phyloP scores from a whole-genome alignment of 129 eudicot species.

The Pseudognaphalium luteoalbum region DNA sequence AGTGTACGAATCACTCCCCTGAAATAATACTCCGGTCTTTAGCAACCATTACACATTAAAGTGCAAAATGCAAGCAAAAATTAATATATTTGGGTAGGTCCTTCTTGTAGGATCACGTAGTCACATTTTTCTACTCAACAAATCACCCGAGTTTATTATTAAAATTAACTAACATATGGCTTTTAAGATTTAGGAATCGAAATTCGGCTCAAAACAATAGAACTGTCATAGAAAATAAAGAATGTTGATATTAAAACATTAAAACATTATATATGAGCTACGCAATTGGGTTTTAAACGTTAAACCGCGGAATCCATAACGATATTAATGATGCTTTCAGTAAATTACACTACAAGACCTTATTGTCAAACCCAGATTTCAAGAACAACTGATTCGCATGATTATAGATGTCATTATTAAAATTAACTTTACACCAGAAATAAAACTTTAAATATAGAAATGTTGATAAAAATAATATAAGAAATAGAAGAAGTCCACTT shows the following conservation, averaged over 20 bases:
- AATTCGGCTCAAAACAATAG: slow-evolving; percentile 2
- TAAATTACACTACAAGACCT: slow-evolving; percentile 31
- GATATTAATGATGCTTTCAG: too few relatives aligned
- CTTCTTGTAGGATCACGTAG: background rate
- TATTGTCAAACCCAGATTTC: slow-evolving; percentile 43
- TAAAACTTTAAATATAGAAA: background rate
- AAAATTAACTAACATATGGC: background rate
- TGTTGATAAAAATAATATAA: background rate
- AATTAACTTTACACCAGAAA: background rate
- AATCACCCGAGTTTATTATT: too few relatives aligned
- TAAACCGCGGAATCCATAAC: too few relatives aligned
- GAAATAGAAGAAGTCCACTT: slow-evolving; percentile 37
- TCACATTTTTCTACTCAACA: background rate
- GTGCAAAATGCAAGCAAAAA: background rate
- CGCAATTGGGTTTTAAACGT: too few relatives aligned
- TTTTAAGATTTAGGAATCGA: background rate
- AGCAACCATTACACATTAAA: background rate
- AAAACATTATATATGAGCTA: too few relatives aligned
- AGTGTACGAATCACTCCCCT: too few relatives aligned
- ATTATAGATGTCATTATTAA: background rate
- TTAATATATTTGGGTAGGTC: background rate
- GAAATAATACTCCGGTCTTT: too few relatives aligned
- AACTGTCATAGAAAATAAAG: background rate
- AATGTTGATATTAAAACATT: background rate
- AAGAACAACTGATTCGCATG: slow-evolving; percentile 27